phyloP scores from a whole-genome alignment of 192 early-diverging fungal genomes.

The Phycomyces blakesleeanus region DNA sequence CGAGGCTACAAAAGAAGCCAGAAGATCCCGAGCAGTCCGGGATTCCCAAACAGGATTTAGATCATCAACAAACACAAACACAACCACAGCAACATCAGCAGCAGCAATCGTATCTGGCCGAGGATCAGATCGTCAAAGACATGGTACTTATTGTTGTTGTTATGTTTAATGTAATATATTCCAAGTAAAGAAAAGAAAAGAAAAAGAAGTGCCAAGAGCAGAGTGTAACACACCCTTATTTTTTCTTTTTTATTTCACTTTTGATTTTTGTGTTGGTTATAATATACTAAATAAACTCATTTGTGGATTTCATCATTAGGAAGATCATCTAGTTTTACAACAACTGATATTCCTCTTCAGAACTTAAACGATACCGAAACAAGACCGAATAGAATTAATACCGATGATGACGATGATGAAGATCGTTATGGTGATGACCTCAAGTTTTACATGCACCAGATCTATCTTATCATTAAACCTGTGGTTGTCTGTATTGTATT shows the following conservation, averaged over 20 bases:
- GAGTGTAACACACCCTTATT: too few species aligned
- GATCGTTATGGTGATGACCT: constrained; percentile 61
- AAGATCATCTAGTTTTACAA: not conserved
- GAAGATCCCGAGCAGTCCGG: not conserved
- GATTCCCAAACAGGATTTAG: not conserved
- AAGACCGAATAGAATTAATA: constrained; percentile 36
- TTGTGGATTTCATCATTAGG: not conserved
- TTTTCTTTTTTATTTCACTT: too few species aligned
- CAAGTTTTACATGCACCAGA: constrained; percentile 75
- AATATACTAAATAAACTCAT: too few species aligned
- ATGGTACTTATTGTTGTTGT: too few species aligned
- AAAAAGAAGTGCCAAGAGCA: too few species aligned
- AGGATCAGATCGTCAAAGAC: not conserved
- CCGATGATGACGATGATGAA: constrained; percentile 30
- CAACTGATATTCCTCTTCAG: constrained; percentile 8
- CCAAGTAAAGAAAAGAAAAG: too few species aligned
- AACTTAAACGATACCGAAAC: constrained; percentile 25
- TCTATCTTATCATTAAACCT: constrained; percentile 79
- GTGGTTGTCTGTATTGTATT: constrained; percentile 75
- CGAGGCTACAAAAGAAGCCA: constrained; percentile 27
- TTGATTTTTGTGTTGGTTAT: too few species aligned
- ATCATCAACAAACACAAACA: not conserved
- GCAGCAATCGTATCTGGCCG: not conserved
- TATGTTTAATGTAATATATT: too few species aligned
- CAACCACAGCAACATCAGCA: not conserved